Base-by-base conservation (phyloP, 2,329 filamentous ascomycete species). In the Aspergillus alliaceus region DNA sequence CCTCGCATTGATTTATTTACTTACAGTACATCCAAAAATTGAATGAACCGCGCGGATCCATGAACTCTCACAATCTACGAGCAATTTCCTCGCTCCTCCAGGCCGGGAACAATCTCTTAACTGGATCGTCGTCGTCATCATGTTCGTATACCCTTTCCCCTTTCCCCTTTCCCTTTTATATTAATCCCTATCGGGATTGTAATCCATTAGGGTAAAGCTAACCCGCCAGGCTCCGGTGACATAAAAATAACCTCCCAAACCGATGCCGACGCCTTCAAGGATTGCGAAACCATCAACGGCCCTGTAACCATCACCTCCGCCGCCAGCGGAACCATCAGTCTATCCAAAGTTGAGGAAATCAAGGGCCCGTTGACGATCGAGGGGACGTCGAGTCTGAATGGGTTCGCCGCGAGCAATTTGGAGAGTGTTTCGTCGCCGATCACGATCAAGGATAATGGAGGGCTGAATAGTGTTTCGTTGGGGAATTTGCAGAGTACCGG, bases 241-340 rank as follows among this genome's bases (percentile, higher is more conserved):
- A 68, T 71, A 11, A 83, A 64, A 66, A 83, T 80, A 32, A 74
- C 68, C 20, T 74, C 55, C 37, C 66, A 70, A 59, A 59, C 55
- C 31, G 67, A 71, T 39, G 66, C 64, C 2, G 53, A 64, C 65
- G 77, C 64, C 52, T 49, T 75, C 53, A 65, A 66, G 46, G 69
- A 67, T 20, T 75, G 70, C 25, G 72, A 74, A 5, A 77, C 75
- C 18, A 69, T 81, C 46, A 72, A 75, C 57, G 75, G 75, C 32
- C 76, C 57, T 15, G 29, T 72, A n/a, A 65, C 79, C 40, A 70
- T 77, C 34, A 72, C 75, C 2, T 69, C 79, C 7, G 69, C 66
- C 6, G 67, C 72, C 11, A 72, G 66, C 22, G 72, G 77, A 2
- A 64, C 76, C 12, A 66, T 81, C 25, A 68, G 67, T 7, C 72